Conservation (phyloP, 257 asterid genomes). For the Orobanche coerulescens region DNA sequence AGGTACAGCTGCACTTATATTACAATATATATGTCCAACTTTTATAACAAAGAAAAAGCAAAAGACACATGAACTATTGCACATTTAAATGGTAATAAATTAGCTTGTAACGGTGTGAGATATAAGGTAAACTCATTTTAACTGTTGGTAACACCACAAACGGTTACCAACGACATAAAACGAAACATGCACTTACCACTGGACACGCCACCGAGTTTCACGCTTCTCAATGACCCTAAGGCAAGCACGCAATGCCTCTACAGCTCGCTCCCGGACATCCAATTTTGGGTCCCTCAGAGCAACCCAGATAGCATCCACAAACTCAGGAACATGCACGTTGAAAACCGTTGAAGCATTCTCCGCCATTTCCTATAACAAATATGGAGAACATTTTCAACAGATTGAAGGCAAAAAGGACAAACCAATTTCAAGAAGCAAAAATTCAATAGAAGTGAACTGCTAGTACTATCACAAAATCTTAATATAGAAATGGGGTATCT, state of each 20-base stretch:
- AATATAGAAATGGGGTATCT: not conserved
- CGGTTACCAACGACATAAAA: not conserved
- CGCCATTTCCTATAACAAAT: conserved; percentile 81
- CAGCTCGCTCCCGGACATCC: conserved; percentile 89
- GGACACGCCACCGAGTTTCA: conserved; percentile 99
- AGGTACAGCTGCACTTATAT: conserved; percentile 6
- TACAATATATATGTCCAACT: conserved; percentile 3
- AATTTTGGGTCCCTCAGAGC: conserved; percentile 88
- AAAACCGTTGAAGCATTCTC: conserved; percentile 98
- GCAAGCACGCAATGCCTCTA: conserved; percentile 97
- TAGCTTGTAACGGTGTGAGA: not conserved
- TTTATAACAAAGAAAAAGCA: not conserved
- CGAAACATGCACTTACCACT: conserved; percentile 58
- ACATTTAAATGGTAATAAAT: conserved; percentile 5
- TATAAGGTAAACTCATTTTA: not conserved
- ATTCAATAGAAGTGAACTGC: conserved; percentile 5
- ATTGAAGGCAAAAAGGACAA: conserved; percentile 5
- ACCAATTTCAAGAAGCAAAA: conserved; percentile 14
- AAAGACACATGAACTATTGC: not conserved
- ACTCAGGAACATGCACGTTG: conserved; percentile 92
- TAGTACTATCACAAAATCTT: not conserved
- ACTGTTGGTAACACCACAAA: conserved; percentile 10
- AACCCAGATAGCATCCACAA: conserved; percentile 99
- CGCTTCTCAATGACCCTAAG: conserved; percentile 96
- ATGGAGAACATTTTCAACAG: conserved; percentile 14